phyloP scores from a whole-genome alignment of 768 basidiomycete genomes.

The Mycena galericulata region DNA sequence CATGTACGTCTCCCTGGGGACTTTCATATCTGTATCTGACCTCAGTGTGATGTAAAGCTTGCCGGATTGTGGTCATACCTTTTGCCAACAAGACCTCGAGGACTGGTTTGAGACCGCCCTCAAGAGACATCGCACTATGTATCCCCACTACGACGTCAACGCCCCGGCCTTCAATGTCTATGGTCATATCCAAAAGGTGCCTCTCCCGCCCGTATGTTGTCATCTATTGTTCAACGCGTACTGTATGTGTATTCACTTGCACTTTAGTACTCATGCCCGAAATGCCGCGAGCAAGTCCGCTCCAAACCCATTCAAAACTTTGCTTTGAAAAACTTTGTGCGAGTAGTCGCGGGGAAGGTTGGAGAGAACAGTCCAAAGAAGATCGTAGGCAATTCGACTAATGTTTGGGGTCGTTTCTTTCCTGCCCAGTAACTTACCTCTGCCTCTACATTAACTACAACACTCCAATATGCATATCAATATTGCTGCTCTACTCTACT shows the following conservation, averaged over 20 bases:
- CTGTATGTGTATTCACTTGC: background rate
- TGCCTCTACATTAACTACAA: background rate
- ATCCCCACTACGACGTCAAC: constrained; percentile 29
- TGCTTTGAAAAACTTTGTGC: constrained; percentile 24
- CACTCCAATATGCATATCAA: background rate
- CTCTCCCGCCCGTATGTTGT: constrained; percentile 20
- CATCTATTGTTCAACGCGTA: background rate
- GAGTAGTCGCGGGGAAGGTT: constrained; percentile 10
- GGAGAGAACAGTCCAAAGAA: constrained; percentile 30
- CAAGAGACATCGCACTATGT: constrained; percentile 22
- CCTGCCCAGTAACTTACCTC: constrained; percentile 9
- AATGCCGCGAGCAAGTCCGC: constrained; percentile 28
- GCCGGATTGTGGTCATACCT: constrained; percentile 13
- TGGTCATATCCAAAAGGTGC: constrained; percentile 3
- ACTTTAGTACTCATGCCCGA: constrained; percentile 32
- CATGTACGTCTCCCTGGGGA: constrained; percentile 3
- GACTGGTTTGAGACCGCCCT: constrained; percentile 29
- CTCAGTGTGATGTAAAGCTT: background rate
- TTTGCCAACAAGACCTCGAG: constrained; percentile 29
- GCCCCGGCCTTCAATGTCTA: constrained; percentile 3
- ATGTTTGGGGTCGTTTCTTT: constrained; percentile 29
- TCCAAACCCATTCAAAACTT: constrained; percentile 32
- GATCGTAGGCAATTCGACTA: background rate
- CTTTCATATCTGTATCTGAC: background rate
- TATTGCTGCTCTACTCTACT: too few species aligned